Conservation (phyloP, 352 stramenopile species). For the Lagenidium giganteum region DNA sequence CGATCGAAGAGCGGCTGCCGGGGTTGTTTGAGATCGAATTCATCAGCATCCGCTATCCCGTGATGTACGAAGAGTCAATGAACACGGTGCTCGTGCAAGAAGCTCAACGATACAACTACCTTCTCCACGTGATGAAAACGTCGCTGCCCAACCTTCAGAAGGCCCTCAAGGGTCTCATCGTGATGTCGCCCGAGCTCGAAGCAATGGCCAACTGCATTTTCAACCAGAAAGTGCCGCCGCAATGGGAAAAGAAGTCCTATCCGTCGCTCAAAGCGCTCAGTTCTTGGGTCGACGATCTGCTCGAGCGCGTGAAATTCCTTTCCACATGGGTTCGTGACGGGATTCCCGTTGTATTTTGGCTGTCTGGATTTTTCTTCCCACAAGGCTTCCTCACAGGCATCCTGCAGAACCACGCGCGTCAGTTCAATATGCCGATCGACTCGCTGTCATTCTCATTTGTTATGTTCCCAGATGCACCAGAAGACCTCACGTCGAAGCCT, state of each 20-base stretch:
- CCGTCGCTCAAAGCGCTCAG: constrained; percentile 87
- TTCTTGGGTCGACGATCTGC: constrained; percentile 86
- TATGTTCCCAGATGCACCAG: constrained; percentile 29
- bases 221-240: constrained; percentile 80
- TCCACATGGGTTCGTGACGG: constrained; percentile 49
- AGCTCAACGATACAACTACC: constrained; percentile 87
- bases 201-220: constrained; percentile 83
- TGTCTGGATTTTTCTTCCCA: constrained; percentile 82
- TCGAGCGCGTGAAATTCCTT: constrained; percentile 71
- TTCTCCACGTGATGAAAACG: constrained; percentile 79
- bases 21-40: constrained; percentile 81
- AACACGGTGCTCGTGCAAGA: constrained; percentile 92
- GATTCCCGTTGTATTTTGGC: constrained; percentile 57
- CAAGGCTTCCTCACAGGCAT: constrained; percentile 75
- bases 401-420: constrained; percentile 81
- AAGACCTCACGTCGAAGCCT: constrained; percentile 33
- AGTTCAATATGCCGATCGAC: constrained; percentile 73
- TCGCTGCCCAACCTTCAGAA: constrained; percentile 83
- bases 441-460: constrained; percentile 66
- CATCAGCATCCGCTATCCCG: constrained; percentile 80
- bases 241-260: constrained; percentile 89
- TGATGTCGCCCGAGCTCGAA: constrained; percentile 60
- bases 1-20: constrained; percentile 78
- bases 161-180: constrained; percentile 69
- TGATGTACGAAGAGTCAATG: constrained; percentile 89